Base-by-base conservation (phyloP, 805 yeast genomes). In the Ogataea neopini region DNA sequence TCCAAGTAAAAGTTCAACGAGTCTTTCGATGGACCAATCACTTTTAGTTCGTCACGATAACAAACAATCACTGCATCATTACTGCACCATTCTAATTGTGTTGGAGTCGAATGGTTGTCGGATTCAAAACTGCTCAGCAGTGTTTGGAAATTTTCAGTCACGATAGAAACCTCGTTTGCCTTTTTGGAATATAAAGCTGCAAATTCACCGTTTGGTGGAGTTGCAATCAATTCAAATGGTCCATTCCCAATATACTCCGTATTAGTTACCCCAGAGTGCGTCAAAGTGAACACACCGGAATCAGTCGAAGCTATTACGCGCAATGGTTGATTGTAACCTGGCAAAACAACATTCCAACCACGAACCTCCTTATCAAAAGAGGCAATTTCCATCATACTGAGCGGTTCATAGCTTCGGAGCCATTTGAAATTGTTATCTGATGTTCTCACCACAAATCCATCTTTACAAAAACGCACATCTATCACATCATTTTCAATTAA, bases 11-110 rank as follows among this genome's bases (percentile, higher is more conserved):
- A 84, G 41, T 77, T 79, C 43, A 83, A 62, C 37, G 77, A 60
- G 14, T 76, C 79, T 52, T 77, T 81, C 9, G 81, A 78, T 0
- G 96, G 92, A 0, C 95, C 96, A 29, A 84, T 73, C 13, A 91
- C 61, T 50, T 77, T 76, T 22, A 89, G 57, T 44, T 85, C 89
- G 54, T 85, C 92, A 2, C 75, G 69, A 50, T 67, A 67, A 1
- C 80, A 69, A 10, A 84, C 60, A 0, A 83, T 81, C 1, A 91
- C 81, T 0, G 94, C 88, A 65, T 89, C 96, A 54, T 84, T 81
- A 0, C 92, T 88, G 61, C 96, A 85, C 98, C 97, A 94, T 48
- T 74, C 75, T 15, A 87, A 67, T 49, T 76, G 74, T 35, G 59
- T 63, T 0, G 85, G 82, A 0, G 56, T 49, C 4, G 65, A 45